Evolutionary conservation across 1,284 basidiomycete genomes (phyloP).

Genomic region (Pseudozyma hubeiensis): DNA sequence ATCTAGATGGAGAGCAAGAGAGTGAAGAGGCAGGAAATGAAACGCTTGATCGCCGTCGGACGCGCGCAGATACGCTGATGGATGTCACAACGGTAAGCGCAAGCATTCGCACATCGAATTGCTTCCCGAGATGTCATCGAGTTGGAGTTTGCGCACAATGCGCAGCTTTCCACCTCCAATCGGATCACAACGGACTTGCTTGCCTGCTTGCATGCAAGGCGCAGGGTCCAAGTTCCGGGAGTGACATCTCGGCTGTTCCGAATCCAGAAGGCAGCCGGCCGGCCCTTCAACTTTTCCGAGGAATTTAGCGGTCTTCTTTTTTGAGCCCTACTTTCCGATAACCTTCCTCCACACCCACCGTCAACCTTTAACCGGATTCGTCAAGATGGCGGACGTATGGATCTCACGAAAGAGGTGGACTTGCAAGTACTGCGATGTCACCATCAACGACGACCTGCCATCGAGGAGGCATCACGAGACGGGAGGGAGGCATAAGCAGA

Average conservation of each 20-base stretch:
- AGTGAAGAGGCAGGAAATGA: not conserved
- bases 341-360: not conserved
- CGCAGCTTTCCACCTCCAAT: not conserved
- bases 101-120: no score
- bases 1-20: not conserved
- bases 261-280: no score
- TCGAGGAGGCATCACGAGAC: conserved; percentile 92
- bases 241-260: conserved; percentile 7
- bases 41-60: not conserved
- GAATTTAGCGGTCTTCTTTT: no score
- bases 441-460: conserved; percentile 67
- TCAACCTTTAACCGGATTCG: no score
- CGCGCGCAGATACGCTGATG: not conserved
- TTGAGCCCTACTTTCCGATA: not conserved
- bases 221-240: conserved; percentile 24
- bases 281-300: no score
- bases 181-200: not conserved
- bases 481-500: conserved; percentile 92
- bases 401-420: conserved; percentile 65
- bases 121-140: not conserved
- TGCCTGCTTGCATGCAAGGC: conserved; percentile 2
- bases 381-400: conserved; percentile 64
- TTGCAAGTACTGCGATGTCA: conserved; percentile 68
- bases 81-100: not conserved
- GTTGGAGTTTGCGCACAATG: no score